phyloP scores from a whole-genome alignment of 352 stramenopile genomes.

The Phytopythium delawarense region DNA sequence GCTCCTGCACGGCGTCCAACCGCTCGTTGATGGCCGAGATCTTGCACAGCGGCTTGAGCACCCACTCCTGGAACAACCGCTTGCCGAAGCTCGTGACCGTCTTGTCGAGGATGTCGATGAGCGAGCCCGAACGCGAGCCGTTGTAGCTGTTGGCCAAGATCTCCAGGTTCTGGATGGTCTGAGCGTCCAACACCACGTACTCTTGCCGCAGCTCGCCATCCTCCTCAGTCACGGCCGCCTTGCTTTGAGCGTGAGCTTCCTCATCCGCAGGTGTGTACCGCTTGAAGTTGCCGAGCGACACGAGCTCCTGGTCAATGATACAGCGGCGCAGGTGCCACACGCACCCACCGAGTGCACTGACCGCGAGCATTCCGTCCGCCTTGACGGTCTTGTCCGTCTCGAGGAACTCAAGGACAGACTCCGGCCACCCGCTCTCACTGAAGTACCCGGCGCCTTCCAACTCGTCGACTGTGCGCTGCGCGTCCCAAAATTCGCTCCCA shows the following conservation, averaged over 20 bases:
- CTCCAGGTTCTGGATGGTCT: slow-evolving; percentile 97
- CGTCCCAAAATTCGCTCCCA: slow-evolving; percentile 89
- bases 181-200: slow-evolving; percentile 94
- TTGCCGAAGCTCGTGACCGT: slow-evolving; percentile 93
- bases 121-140: slow-evolving; percentile 83
- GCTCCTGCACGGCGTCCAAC: slow-evolving; percentile 94
- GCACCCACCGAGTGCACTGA: slow-evolving; percentile 68
- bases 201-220: slow-evolving; percentile 63
- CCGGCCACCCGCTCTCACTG: slow-evolving; percentile 66
- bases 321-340: slow-evolving; percentile 78
- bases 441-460: slow-evolving; percentile 90
- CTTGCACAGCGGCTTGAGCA: slow-evolving; percentile 95
- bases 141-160: slow-evolving; percentile 91
- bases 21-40: slow-evolving; percentile 94
- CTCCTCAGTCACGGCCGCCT: slow-evolving; percentile 4
- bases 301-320: slow-evolving; percentile 80
- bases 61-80: slow-evolving; percentile 95
- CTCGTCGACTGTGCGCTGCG: slow-evolving; percentile 86
- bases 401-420: slow-evolving; percentile 48
- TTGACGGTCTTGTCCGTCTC: slow-evolving; percentile 74
- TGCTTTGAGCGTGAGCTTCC: slow-evolving; percentile 19
- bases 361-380: slow-evolving; percentile 48
- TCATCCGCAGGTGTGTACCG: slow-evolving; percentile 80
- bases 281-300: slow-evolving; percentile 76
- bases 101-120: slow-evolving; percentile 91